phyloP scores from a whole-genome alignment of 1,284 basidiomycete genomes.

The Heterobasidion irregulare region DNA sequence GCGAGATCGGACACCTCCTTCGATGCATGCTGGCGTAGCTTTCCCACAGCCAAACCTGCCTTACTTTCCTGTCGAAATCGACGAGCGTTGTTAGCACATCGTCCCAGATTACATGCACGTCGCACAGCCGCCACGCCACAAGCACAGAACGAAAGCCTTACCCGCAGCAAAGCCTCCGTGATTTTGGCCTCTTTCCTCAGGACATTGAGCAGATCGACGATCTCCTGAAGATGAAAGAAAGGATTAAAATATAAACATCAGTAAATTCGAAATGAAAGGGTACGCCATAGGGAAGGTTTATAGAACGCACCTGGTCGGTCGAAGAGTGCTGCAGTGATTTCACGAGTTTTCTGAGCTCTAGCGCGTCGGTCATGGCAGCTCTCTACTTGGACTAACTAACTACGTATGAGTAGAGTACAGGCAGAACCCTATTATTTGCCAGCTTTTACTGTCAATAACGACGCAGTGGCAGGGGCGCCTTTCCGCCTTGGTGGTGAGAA shows the following conservation, averaged over 20 bases:
- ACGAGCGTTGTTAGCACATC: background rate
- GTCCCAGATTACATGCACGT: background rate
- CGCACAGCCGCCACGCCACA: background rate
- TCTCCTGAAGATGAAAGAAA: slow-evolving; percentile 45
- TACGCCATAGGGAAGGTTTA: slow-evolving; percentile 24
- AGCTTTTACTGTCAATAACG: background rate
- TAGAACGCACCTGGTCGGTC: slow-evolving; percentile 49
- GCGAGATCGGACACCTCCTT: slow-evolving; percentile 77
- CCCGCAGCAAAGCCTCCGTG: slow-evolving; percentile 83
- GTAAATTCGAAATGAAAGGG: slow-evolving; percentile 26
- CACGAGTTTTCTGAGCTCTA: slow-evolving; percentile 72
- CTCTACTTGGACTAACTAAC: background rate
- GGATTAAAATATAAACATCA: slow-evolving; percentile 16
- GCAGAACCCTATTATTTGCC: background rate
- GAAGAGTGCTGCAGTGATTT: slow-evolving; percentile 66
- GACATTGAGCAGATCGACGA: slow-evolving; percentile 57
- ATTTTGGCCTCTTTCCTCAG: slow-evolving; percentile 78
- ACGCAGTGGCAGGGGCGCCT: no score
- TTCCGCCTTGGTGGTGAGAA: no score
- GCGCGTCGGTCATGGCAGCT: slow-evolving; percentile 25
- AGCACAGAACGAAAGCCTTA: slow-evolving; percentile 36
- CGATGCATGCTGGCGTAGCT: slow-evolving; percentile 69
- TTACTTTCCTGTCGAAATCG: slow-evolving; percentile 65
- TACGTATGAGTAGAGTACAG: background rate
- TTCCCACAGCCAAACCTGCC: slow-evolving; percentile 89